Evolutionary conservation across 208 protist genomes (phyloP).

Genomic region (Acanthamoeba comandoni): DNA sequence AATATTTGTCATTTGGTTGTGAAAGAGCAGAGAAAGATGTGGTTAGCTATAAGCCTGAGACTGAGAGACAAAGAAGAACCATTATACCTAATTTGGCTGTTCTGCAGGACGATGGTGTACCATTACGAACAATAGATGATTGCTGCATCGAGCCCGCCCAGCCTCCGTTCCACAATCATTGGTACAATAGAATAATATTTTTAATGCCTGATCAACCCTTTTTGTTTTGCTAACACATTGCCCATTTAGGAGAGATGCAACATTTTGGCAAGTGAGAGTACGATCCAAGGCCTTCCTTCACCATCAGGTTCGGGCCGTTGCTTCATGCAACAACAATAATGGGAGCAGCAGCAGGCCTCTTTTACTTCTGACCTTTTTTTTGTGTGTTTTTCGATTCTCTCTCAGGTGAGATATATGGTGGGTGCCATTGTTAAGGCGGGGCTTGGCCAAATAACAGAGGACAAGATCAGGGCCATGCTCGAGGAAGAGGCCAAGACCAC

Average conservation of each 20-base stretch:
- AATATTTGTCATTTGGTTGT: not conserved
- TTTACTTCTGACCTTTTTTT: not conserved
- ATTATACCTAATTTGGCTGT: not conserved
- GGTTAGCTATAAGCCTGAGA: too few species aligned
- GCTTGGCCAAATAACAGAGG: conserved; percentile 2
- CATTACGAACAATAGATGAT: conserved; percentile 8
- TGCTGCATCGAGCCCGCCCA: not conserved
- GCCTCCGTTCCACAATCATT: not conserved
- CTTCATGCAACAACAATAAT: not conserved
- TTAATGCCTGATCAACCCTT: too few species aligned
- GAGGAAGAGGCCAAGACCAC: not conserved
- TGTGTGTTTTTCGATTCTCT: not conserved
- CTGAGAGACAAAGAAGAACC: too few species aligned
- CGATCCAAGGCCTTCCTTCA: conserved; percentile 24
- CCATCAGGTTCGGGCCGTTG: conserved; percentile 9
- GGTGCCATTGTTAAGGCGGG: conserved; percentile 57
- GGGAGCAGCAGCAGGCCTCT: too few species aligned
- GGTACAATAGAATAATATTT: too few species aligned
- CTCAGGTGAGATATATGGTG: conserved; percentile 59
- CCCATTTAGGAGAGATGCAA: not conserved
- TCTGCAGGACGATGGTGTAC: not conserved
- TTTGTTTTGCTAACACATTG: not conserved
- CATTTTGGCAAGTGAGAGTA: not conserved
- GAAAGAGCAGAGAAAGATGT: too few species aligned
- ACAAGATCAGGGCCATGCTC: conserved; percentile 20